A percentile compares a stretch with the other conserved stretches of the same genome.
Conservation (phyloP, 2,329 filamentous ascomycete genomes). For the Hymenoscyphus fructigenus region DNA sequence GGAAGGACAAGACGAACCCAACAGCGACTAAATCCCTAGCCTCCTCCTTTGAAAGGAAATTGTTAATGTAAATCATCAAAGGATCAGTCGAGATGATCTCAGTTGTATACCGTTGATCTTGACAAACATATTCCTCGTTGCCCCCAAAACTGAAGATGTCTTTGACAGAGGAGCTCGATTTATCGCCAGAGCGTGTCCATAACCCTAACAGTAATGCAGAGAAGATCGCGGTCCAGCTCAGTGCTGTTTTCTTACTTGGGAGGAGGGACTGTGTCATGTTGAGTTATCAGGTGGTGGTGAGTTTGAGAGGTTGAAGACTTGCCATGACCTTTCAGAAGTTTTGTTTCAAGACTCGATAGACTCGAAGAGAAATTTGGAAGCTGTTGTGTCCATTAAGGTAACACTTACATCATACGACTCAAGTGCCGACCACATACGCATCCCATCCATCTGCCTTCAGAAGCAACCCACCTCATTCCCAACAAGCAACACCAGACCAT, state of each 20-base stretch:
- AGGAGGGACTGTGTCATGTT: neutral
- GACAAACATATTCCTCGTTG: conserved; percentile 14
- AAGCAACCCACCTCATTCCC: no score
- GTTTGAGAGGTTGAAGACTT: no score
- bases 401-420: no score
- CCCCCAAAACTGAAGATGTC: neutral
- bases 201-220: neutral
- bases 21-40: conserved; percentile 14
- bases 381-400: no score
- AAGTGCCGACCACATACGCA: no score
- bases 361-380: no score
- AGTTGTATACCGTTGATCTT: conserved; percentile 22
- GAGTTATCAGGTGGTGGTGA: no score
- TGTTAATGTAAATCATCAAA: conserved; percentile 29
- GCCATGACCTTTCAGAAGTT: no score
- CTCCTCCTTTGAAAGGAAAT: conserved; percentile 21
- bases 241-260: neutral
- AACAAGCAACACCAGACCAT: no score
- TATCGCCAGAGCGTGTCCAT: neutral
- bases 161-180: no score
- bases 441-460: no score
- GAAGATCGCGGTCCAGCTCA: neutral
- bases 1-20: conserved; percentile 14
- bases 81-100: conserved; percentile 28
- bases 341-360: no score